These are phyloP conservation scores for Stylosanthes scabra DNA, from an alignment of 331 rosid species.

Conservation along the genomic window DNA sequence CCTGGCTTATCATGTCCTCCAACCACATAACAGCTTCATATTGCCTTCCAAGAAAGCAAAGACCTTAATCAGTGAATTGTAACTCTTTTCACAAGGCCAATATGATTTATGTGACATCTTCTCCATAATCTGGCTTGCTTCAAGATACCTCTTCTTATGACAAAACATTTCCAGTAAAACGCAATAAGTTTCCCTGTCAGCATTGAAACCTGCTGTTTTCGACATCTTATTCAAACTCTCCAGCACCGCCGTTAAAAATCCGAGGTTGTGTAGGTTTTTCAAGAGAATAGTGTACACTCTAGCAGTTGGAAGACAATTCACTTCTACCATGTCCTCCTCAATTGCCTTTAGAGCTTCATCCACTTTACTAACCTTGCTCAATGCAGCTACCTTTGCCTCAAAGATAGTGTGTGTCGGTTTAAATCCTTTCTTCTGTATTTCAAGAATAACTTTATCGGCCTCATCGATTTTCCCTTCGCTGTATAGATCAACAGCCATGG, in stretches of 20 bases:
- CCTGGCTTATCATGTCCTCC: conserved; percentile 82
- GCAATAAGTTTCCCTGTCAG: conserved; percentile 56
- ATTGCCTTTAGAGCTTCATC: conserved; percentile 71
- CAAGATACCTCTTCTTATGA: conserved; percentile 53
- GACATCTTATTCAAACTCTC: conserved; percentile 70
- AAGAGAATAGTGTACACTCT: conserved; percentile 49
- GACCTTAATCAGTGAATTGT: conserved; percentile 60
- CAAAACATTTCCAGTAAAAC: conserved; percentile 67
- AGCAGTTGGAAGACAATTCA: conserved; percentile 60
- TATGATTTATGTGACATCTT: conserved; percentile 72
- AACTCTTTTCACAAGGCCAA: conserved; percentile 60
- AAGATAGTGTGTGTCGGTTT: conserved; percentile 58
- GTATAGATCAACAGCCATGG: conserved; percentile 76
- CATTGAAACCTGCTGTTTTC: conserved; percentile 51
- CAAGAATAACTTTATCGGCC: conserved; percentile 59
- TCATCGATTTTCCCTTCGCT: conserved; percentile 58
- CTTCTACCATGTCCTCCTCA: conserved; percentile 66
- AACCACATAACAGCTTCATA: conserved; percentile 81
- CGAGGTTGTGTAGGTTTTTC: conserved; percentile 54
- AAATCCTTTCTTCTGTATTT: conserved; percentile 64
- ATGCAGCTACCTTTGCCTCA: conserved; percentile 71
- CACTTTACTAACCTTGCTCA: conserved; percentile 56
- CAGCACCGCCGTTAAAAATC: conserved; percentile 50
- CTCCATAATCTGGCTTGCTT: conserved; percentile 69
- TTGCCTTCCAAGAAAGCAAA: conserved; percentile 65